Base-by-base conservation (phyloP, 2,329 filamentous ascomycete species). In the Chaetomiaceae sp. region DNA sequence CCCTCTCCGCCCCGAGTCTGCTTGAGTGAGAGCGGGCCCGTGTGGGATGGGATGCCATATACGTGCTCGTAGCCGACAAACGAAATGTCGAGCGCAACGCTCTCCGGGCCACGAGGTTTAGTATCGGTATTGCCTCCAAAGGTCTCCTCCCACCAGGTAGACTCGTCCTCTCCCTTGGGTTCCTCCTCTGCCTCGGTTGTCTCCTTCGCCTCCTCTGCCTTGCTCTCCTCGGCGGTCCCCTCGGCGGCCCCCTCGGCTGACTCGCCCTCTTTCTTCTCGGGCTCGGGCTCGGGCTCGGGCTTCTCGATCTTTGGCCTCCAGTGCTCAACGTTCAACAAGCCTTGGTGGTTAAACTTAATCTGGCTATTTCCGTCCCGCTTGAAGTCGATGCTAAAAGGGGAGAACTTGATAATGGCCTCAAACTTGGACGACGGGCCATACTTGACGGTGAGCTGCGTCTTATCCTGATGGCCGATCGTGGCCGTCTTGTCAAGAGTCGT, bases 141-240 rank as follows among this genome's bases (percentile, higher is more conserved):
- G 0, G 80, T 82, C 74, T 99, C 94, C 6, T 99, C 94, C 94
- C 94, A 99, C 90, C 90, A 96, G 3, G 91, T 96, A 71, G 85
- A 87, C 67, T 96, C 88, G 60, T 94, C 88, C 58, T 87, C 82
- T 13, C 75, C 77, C 74, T 69, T 4, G 67, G 58, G 66, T 38
- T 70, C 66, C 45, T 64, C 61, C 33, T 70, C 69, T n/a, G n/a
- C n/a, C n/a, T n/a, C n/a, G n/a, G n/a, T n/a, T n/a, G n/a, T n/a
- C n/a, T n/a, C n/a, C n/a, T n/a, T n/a, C 57, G 27, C 16, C 20
- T 76, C 74, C 51, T 73, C 77, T 48, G 82, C 80, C 60, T 78
- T 74, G 58, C 79, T 81, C 59, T 77, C 74, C 68, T 53, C 58
- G n/a, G 14, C 16, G n/a, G n/a, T n/a, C n/a, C n/a, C n/a, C n/a